A percentile compares a stretch with the other conserved stretches of the same genome.
These are phyloP conservation scores for Kwoniella newhampshirensis DNA, from an alignment of 768 basidiomycete genomes.

Conservation along the genomic window DNA sequence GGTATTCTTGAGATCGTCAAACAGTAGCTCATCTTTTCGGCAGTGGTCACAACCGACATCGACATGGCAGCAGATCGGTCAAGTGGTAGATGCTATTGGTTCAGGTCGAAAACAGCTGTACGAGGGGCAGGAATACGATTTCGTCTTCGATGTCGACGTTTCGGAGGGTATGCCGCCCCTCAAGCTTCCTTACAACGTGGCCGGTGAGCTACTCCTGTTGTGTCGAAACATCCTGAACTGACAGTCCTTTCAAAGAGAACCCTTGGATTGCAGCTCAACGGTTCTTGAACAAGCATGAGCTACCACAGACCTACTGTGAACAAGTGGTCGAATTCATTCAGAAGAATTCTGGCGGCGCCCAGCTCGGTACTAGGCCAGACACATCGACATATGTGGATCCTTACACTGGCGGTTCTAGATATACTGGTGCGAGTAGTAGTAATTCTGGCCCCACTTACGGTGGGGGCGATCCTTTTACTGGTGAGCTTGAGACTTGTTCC, in stretches of 20 bases:
- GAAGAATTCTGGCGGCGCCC: slow-evolving; percentile 79
- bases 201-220: slow-evolving; percentile 62
- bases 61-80: slow-evolving; percentile 90
- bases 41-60: slow-evolving; percentile 75
- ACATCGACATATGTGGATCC: slow-evolving; percentile 72
- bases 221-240: too few relatives aligned
- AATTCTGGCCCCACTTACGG: slow-evolving; percentile 16
- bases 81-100: slow-evolving; percentile 92
- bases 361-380: slow-evolving; percentile 58
- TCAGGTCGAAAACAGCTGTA: slow-evolving; percentile 86
- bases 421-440: slow-evolving; percentile 31
- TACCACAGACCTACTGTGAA: slow-evolving; percentile 79
- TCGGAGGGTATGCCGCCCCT: slow-evolving; percentile 87
- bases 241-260: slow-evolving; percentile 65
- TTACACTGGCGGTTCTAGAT: slow-evolving; percentile 68
- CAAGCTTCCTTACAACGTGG: slow-evolving; percentile 88
- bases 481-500: slow-evolving; percentile 14
- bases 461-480: slow-evolving; percentile 48
- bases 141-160: slow-evolving; percentile 98
- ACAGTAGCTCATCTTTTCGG: too few relatives aligned
- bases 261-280: slow-evolving; percentile 83
- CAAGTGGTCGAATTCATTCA: slow-evolving; percentile 92
- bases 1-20: neutral
- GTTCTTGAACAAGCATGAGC: slow-evolving; percentile 78
- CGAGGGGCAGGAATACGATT: slow-evolving; percentile 93